phyloP scores from a whole-genome alignment of 768 basidiomycete genomes.

The Pisolithus marmoratus region DNA sequence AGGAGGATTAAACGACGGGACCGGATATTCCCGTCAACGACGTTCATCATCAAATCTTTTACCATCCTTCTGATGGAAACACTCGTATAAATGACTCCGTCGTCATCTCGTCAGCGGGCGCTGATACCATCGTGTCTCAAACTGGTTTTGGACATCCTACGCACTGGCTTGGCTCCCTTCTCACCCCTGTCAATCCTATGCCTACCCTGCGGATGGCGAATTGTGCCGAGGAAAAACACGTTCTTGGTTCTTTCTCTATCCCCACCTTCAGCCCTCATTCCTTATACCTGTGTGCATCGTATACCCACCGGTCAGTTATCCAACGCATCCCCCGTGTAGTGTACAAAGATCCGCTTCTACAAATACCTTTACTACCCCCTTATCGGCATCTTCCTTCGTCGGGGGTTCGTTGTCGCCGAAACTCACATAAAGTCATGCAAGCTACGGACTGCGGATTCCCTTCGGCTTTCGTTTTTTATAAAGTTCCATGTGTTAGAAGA shows the following conservation, averaged over 20 bases:
- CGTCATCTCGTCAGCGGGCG: background rate
- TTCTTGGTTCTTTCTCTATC: background rate
- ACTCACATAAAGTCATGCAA: too few relatives aligned
- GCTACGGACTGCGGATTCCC: too few relatives aligned
- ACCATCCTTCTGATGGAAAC: background rate
- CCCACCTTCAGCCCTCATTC: background rate
- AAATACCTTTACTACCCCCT: constrained; percentile 13
- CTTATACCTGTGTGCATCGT: constrained; percentile 26
- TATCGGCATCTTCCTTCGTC: constrained; percentile 1
- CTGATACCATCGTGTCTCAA: constrained; percentile 1
- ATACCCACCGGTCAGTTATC: constrained; percentile 18
- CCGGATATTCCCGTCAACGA: background rate
- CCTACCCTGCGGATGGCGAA: constrained; percentile 10
- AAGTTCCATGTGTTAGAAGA: too few relatives aligned
- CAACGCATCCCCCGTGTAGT: constrained; percentile 22
- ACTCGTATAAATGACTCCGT: background rate
- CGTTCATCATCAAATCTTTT: background rate
- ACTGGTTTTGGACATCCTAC: constrained; percentile 3
- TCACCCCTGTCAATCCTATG: background rate
- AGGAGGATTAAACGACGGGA: constrained; percentile 19
- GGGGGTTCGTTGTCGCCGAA: too few relatives aligned
- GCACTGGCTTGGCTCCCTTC: background rate
- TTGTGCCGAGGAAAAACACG: background rate
- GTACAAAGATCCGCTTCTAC: constrained; percentile 2
- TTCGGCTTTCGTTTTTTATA: too few relatives aligned